Conservation (phyloP, 345 rosid genomes). For the Hevea brasiliensis region DNA sequence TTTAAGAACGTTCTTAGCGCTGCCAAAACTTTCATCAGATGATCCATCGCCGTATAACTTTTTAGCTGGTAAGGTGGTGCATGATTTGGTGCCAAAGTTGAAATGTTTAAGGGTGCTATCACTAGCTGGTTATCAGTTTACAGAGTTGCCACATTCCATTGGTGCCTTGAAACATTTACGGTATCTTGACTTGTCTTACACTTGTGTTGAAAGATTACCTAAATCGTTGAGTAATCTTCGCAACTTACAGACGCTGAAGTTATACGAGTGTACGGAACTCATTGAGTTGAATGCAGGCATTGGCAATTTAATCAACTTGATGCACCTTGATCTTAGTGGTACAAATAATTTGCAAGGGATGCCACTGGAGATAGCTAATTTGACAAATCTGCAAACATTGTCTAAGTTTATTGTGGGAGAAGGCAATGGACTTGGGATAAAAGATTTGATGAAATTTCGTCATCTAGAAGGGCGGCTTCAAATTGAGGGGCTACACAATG, state of each 20-base stretch:
- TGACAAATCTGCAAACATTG: background rate
- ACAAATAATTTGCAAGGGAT: background rate
- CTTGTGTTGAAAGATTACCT: background rate
- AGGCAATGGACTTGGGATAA: no score
- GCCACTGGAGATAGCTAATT: background rate
- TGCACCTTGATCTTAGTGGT: background rate
- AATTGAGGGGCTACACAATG: no score
- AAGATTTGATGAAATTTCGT: no score
- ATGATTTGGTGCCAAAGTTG: background rate
- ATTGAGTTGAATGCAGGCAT: background rate
- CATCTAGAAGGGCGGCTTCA: no score
- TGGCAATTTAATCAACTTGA: background rate
- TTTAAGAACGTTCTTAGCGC: background rate
- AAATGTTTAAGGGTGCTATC: slow-evolving; percentile 6
- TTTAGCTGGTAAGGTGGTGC: background rate
- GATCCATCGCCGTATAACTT: background rate
- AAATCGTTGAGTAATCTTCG: background rate
- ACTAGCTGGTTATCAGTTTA: background rate
- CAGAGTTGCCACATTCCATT: background rate
- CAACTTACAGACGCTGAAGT: background rate
- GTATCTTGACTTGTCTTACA: slow-evolving; percentile 4
- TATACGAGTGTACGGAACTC: background rate
- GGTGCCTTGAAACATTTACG: background rate
- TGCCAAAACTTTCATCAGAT: no score
- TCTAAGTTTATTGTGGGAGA: background rate